These are phyloP conservation scores for Yamadazyma sp. DNA, from an alignment of 1,139 yeast species.

Conservation along the genomic window DNA sequence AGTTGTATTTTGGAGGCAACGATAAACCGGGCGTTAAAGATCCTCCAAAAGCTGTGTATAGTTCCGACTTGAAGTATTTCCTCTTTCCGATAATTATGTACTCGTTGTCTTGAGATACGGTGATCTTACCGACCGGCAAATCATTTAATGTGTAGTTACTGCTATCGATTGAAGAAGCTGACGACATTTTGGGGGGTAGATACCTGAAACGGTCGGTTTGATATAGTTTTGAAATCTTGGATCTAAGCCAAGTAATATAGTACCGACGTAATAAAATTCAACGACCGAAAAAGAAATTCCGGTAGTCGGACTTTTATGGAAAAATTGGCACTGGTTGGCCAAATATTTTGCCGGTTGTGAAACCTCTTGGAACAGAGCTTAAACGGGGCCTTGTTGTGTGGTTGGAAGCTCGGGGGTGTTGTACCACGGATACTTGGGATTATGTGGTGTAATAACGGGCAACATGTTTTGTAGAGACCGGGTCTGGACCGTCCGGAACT, in stretches of 20 bases:
- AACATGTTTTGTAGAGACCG: too few species aligned
- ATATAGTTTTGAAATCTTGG: neutral
- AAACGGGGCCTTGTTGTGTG: too few species aligned
- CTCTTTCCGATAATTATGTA: constrained; percentile 29
- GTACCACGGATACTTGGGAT: too few species aligned
- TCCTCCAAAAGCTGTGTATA: constrained; percentile 69
- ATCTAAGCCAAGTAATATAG: too few species aligned
- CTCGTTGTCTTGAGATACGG: constrained; percentile 23
- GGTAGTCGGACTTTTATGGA: constrained; percentile 3
- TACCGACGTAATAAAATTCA: neutral
- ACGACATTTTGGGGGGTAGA: neutral
- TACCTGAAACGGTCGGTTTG: neutral
- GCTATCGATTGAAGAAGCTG: constrained; percentile 11
- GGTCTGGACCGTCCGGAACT: too few species aligned
- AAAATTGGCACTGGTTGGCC: neutral
- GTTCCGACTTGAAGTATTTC: constrained; percentile 31
- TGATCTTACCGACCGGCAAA: constrained; percentile 20
- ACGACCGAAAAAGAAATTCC: constrained; percentile 3
- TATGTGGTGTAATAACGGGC: too few species aligned
- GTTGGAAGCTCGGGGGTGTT: too few species aligned
- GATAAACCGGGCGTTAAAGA: constrained; percentile 36
- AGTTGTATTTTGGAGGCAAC: constrained; percentile 22
- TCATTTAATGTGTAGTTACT: constrained; percentile 9
- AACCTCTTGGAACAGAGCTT: too few species aligned
- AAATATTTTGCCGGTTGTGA: neutral